phyloP scores from a whole-genome alignment of 257 asterid genomes.

The Fraxinus pennsylvanica region DNA sequence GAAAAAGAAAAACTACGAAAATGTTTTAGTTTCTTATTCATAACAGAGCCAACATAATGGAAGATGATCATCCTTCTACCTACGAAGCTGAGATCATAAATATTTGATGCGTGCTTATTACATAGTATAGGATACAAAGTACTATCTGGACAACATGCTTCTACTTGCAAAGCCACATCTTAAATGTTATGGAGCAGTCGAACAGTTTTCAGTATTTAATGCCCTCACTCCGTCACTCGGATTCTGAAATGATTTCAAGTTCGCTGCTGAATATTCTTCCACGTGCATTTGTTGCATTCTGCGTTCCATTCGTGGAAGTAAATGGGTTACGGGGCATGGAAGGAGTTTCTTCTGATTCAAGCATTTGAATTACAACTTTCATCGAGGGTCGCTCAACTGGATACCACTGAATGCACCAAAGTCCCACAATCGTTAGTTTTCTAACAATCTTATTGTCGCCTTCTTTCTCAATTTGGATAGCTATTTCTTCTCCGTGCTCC shows the following conservation, averaged over 20 bases:
- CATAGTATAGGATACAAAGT: too few relatives aligned
- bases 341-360: constrained; percentile 30
- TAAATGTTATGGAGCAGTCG: background rate
- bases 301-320: background rate
- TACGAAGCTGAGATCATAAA: too few relatives aligned
- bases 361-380: constrained; percentile 37
- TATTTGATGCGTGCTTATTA: too few relatives aligned
- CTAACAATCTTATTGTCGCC: too few relatives aligned
- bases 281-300: background rate
- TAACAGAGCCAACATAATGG: too few relatives aligned
- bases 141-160: too few relatives aligned
- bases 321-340: background rate
- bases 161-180: background rate
- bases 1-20: too few relatives aligned
- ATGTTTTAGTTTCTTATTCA: too few relatives aligned
- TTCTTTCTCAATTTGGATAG: too few relatives aligned
- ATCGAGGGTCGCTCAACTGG: constrained; percentile 41
- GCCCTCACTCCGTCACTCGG: background rate
- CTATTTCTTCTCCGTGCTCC: too few relatives aligned
- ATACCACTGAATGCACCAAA: constrained; percentile 30
- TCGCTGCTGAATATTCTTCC: background rate
- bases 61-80: too few relatives aligned
- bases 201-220: background rate
- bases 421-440: constrained; percentile 24
- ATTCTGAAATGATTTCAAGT: background rate